Base-by-base conservation (phyloP, 2,329 filamentous ascomycete genomes). In the Claviceps citrina region DNA sequence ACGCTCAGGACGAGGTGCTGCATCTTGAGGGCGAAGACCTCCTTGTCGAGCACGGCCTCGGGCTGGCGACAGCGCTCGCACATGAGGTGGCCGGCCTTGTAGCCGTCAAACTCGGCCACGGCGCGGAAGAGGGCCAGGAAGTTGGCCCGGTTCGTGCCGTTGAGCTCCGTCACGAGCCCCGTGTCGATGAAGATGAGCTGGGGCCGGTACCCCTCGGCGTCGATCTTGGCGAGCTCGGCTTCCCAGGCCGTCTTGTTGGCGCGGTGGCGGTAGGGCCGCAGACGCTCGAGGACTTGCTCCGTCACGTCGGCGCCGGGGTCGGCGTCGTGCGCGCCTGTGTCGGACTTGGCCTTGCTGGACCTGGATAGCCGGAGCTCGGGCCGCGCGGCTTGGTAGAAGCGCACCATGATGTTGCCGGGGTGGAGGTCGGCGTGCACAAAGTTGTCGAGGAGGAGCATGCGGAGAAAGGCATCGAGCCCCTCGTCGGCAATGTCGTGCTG, bases 391-490 rank as follows among this genome's bases (percentile, higher is more conserved):
- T 89, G 78, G 61, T 96, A 95, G 65, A 98, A 98, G 46, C 93
- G 85, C 35, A 98, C 89, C 87, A 98, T 96, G 62, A 98, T 96
- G 58, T 98, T 98, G 20, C 91, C 91, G 0, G 91, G 91, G 56
- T 98, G 91, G 24, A 98, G 65, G 56, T 98, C 91, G 5, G 91
- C 89, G 55, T 98, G 91, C 20, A 95, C 80, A 58, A 98, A 98
- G 58, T 98, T 98, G 59, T 98, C 91, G 30, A 98, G 80, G 10
- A 98, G 70, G 13, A 98, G 66, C 91, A 98, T 98, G 52, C 87
- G 84, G 37, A 98, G 64, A 60, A 98, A 98, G 3, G 89, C 87
- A 56, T 98, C 87, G 0, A 98, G 73, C 0, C 91, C 91, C 63
- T 96, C 89, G 43, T 93, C 80, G 3, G 91, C 87, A 46, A 98